Base-by-base conservation (phyloP, 345 rosid genomes). In the Geranium rotundifolium region DNA sequence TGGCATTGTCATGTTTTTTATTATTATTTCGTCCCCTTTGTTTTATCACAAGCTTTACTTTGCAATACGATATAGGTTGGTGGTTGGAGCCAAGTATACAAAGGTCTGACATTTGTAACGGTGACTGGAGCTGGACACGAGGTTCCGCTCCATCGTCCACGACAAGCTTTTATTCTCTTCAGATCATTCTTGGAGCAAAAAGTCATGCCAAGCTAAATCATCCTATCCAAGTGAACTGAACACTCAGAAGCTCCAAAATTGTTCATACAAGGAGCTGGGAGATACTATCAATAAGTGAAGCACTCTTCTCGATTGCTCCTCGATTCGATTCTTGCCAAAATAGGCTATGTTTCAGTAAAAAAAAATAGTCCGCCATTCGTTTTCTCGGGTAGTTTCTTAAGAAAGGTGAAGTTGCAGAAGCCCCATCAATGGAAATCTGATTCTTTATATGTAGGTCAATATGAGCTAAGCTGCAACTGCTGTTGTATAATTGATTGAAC, bases 71-170 rank as follows among this genome's bases (percentile, higher is more conserved):
- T 67, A 19, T 58, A 92, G 98, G 96, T 87, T 65, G 98, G 93
- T 15, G 96, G 98, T 15, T 89, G 98, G 96, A 85, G 96, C 86
- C 98, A 92, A 81, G 86, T 75, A 31, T 92, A 89, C 75, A 61
- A 73, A 76, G 96, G 98, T 37, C 82, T 92, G 71, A 85, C 96
- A 12, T 69, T 89, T 19, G 91, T 92, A 3, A 82, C 96, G 18
- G 88, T 92, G 17, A 79, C 72, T 4, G 97, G 98, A 69, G 96
- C 98, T 19, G 98, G 98, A 57, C 97, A 92, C n/a, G 97, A 92
- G 71, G 98, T 89, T 62, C 97, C 98, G 0, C 79, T 89, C 39
- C 95, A 71, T 64, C 84, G 89, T n/a, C 95, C 98, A 1, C 88
- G 95, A 57, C 84, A 87, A 76, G 92, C 95, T 15, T 92, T 80